These are phyloP conservation scores for Fomitopsis pulvina DNA, from an alignment of 768 basidiomycete species.

Conservation along the genomic window DNA sequence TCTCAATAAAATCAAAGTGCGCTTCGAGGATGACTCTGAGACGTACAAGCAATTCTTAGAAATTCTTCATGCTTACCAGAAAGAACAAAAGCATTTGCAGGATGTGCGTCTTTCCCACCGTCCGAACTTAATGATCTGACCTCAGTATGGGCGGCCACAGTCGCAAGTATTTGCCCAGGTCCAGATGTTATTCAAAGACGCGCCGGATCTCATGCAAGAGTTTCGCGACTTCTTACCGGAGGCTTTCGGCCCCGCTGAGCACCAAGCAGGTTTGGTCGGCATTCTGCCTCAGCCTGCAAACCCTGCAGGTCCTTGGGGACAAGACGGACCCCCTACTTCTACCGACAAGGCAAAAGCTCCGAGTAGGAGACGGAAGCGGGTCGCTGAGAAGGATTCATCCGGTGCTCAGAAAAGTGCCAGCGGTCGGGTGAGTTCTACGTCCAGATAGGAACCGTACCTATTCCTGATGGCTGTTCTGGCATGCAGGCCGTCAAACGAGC, in stretches of 20 bases:
- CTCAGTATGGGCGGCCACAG: constrained; percentile 24
- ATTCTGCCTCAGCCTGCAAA: constrained; percentile 45
- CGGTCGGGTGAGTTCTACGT: constrained; percentile 45
- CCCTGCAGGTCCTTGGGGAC: constrained; percentile 21
- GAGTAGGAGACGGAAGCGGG: constrained; percentile 55
- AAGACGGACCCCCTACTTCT: constrained; percentile 12
- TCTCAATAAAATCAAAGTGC: constrained; percentile 96
- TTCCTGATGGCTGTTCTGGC: too few species aligned
- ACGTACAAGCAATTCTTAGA: constrained; percentile 89
- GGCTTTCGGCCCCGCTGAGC: constrained; percentile 35
- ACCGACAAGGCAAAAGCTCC: constrained; percentile 38
- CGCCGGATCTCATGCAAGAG: constrained; percentile 70
- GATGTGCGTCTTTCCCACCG: constrained; percentile 45
- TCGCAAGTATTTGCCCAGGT: constrained; percentile 80
- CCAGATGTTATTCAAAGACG: constrained; percentile 73
- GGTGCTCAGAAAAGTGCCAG: constrained; percentile 43
- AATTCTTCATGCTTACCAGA: constrained; percentile 83
- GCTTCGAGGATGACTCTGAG: constrained; percentile 84
- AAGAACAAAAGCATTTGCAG: constrained; percentile 62
- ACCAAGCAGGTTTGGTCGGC: constrained; percentile 35
- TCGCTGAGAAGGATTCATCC: constrained; percentile 61
- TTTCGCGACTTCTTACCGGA: constrained; percentile 82
- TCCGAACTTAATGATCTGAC: background rate
- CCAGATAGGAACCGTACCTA: too few species aligned
- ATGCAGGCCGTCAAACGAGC: constrained; percentile 50